Percentiles rank a stretch among this genome's conserved stretches.
phyloP scores from a whole-genome alignment of 2,329 filamentous ascomycete genomes.

The Xylariaceae sp. region DNA sequence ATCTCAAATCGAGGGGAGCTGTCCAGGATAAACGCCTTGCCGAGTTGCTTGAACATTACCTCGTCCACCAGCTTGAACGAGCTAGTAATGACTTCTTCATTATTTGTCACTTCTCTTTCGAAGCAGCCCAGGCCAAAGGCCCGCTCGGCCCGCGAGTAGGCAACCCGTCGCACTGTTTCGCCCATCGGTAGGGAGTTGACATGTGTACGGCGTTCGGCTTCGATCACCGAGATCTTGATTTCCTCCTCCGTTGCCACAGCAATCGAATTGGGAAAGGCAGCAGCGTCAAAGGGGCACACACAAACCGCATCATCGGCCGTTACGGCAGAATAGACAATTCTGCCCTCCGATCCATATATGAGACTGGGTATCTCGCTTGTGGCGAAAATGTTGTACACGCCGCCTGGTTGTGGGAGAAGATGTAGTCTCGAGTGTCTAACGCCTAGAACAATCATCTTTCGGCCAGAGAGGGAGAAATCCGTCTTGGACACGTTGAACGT shows the following conservation, averaged over 20 bases:
- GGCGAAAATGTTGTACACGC: conserved; percentile 76
- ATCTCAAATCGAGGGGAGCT: conserved; percentile 55
- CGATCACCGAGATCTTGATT: conserved; percentile 74
- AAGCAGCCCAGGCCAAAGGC: conserved; percentile 87
- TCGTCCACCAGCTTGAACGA: conserved; percentile 90
- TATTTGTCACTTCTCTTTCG: conserved; percentile 62
- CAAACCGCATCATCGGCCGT: conserved; percentile 80
- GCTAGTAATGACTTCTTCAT: conserved; percentile 70
- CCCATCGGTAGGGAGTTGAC: conserved; percentile 73
- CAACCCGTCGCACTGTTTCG: conserved; percentile 79
- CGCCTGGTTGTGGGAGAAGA: conserved; percentile 62
- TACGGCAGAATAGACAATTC: conserved; percentile 88
- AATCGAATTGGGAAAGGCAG: conserved; percentile 74
- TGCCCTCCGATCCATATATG: conserved; percentile 83
- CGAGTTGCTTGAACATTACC: conserved; percentile 74
- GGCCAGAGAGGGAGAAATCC: conserved; percentile 60
- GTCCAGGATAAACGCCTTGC: conserved; percentile 59
- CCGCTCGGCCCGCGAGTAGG: conserved; percentile 73
- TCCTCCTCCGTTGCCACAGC: conserved; percentile 72
- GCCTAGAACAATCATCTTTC: conserved; percentile 79
- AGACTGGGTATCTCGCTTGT: conserved; percentile 91
- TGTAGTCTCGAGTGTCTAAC: conserved; percentile 80
- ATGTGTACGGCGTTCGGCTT: conserved; percentile 81
- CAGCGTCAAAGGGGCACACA: conserved; percentile 76
- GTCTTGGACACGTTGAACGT: conserved; percentile 66